Base-by-base conservation (phyloP, 371 early-diverging fungal species). In the Mucor racemosus region DNA sequence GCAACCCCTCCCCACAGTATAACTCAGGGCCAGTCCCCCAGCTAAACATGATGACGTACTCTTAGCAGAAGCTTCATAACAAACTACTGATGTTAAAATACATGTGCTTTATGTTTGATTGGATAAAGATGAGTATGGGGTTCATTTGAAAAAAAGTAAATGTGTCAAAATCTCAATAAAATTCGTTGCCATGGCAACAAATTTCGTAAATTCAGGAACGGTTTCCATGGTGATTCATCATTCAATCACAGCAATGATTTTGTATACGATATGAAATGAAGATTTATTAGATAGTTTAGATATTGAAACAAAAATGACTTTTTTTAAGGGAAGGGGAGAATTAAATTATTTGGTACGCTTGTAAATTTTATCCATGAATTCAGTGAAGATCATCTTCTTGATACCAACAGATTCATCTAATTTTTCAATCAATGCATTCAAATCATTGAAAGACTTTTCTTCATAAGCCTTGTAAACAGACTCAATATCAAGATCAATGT, bases 301-400 rank as follows among this genome's bases (percentile, higher is more conserved):
- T 44, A 44, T 50, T 26, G 50, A 50, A 26, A 50, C 50, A 50
- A 50, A 50, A 26, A 50, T 21, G 26, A 5, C 17, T 17, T 44
- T 44, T 44, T 44, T 44, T n/a, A 44, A 42, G 6, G n/a, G 5
- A 17, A 8, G 15, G 17, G 8, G 44, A 17, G 44, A 54, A 53
- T 42, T 33, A 59, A 54, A 35, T 82, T 94, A 95, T 86, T 94
- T 94, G 63, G 87, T 90, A 70, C 95, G 89, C 86, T 92, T 95
- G 86, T 94, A 96, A 67, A 96, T 92, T 85, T 95, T 93, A 80
- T 94, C 88, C 87, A 97, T 92, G 84, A 97, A 98, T 44, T 86
- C 88, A 39, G 84, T 86, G 74, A 96, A 97, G 72, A 98, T 90
- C 46, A 90, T 84, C 74, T 87, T 88, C 66, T 91, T 93, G 48